Base-by-base conservation (phyloP, 1,139 yeast genomes). In the Kurtzmaniella quercitrusa region DNA sequence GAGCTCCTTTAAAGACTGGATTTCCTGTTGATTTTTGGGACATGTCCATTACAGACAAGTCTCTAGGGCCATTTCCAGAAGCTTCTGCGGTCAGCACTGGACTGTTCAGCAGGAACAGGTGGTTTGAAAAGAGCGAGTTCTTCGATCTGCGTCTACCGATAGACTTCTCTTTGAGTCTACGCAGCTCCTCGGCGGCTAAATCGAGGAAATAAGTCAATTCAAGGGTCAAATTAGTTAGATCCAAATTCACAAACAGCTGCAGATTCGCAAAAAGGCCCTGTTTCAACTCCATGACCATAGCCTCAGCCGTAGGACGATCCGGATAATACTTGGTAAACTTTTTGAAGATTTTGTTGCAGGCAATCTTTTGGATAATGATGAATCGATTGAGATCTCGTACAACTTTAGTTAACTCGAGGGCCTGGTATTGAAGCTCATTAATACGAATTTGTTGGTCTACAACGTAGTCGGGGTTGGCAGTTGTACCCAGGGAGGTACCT, bases 291-390 rank as follows among this genome's bases (percentile, higher is more conserved):
- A 68, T 58, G 5, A 78, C 63, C 31, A 77, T 65, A 29, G 68
- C 68, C 24, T 62, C 54, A 33, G 75, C 70, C 1, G 59, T 62
- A 40, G 62, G 66, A 60, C 49, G 68, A 60, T 33, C 60, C 48
- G 54, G 46, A 44, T 62, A 79, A 67, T 89, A 81, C 58, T 87
- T 88, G 39, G 77, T 57, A 58, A 86, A 84, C 62, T 90, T 89
- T 65, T 90, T 90, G 54, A 89, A 72, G 45, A 90, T 75, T 63
- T 91, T 91, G 51, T 86, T 74, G 41, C 87, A 70, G 4, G 95
- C 97, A 3, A 90, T 82, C 54, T 84, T 82, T 58, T 91, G 98
- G 18, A 90, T 76, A 29, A 86, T 72, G 15, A 88, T 76, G 58
- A 83, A 91, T 49, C 94, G 74, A 16, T 91, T 76, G 38, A 91